Percentiles rank a stretch among this genome's conserved stretches.
These are phyloP conservation scores for Raffaelea ambrosiae DNA, from an alignment of 2,329 filamentous ascomycete genomes.

Conservation along the genomic window DNA sequence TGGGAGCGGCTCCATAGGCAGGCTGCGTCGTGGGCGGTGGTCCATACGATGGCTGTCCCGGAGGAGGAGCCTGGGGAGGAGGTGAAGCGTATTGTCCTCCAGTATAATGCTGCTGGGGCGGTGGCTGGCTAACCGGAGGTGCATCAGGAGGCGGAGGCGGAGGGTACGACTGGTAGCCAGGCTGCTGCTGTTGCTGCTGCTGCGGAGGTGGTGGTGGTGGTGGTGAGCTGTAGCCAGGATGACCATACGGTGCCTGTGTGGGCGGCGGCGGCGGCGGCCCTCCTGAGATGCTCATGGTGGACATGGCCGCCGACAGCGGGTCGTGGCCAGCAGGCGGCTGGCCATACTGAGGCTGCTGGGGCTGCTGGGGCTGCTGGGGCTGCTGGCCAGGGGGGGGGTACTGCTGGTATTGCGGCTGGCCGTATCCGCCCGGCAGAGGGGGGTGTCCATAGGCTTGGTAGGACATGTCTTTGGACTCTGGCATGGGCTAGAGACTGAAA, in stretches of 20 bases:
- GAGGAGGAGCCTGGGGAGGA: not conserved
- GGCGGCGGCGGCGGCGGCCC: not conserved
- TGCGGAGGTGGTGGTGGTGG: not conserved
- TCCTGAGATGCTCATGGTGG: conserved; percentile 9
- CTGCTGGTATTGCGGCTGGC: conserved; percentile 3
- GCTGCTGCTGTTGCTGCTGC: conserved; percentile 2
- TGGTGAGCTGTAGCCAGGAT: conserved; percentile 1
- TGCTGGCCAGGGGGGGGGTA: conserved; percentile 1
- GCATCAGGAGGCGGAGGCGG: not conserved
- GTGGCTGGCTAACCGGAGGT: not conserved
- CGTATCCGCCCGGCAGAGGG: conserved; percentile 2
- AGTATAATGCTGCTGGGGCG: not conserved
- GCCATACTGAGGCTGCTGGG: not conserved
- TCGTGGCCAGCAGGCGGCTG: conserved; percentile 4
- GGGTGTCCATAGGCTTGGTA: conserved; percentile 7
- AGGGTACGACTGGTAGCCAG: conserved; percentile 5
- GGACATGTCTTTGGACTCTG: conserved; percentile 5
- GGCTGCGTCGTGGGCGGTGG: too few species aligned
- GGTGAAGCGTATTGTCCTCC: conserved; percentile 1
- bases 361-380: not conserved
- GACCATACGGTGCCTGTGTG: conserved; percentile 3
- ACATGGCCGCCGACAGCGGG: conserved; percentile 8
- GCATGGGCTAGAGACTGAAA: conserved; percentile 2
- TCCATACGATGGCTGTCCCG: not conserved
- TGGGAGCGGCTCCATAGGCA: not conserved